A percentile compares a stretch with the other conserved stretches of the same genome.
Evolutionary conservation across 352 stramenopile species (phyloP).

Genomic region (Globisporangium ultimum): DNA sequence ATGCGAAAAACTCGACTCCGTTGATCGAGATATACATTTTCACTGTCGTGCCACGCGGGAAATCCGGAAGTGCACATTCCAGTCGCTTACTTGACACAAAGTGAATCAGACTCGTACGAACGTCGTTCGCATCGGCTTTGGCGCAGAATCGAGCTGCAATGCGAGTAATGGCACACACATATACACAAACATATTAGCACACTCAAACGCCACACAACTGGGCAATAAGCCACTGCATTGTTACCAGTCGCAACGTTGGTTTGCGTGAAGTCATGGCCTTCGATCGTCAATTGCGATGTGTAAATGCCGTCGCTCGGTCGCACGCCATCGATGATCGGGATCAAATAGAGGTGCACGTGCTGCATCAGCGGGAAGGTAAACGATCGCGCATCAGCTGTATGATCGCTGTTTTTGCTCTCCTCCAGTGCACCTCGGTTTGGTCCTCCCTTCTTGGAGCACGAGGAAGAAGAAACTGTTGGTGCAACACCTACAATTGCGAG

Average conservation of each 20-base stretch:
- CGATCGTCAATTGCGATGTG: conserved; percentile 51
- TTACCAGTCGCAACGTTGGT: conserved; percentile 49
- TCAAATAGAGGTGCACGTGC: conserved; percentile 44
- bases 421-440: no score
- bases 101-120: conserved; percentile 28
- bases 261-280: conserved; percentile 50
- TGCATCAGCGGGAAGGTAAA: conserved; percentile 21
- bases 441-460: no score
- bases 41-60: conserved; percentile 45
- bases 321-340: conserved; percentile 38
- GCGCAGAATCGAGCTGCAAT: conserved; percentile 39
- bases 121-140: conserved; percentile 24
- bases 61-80: conserved; percentile 60
- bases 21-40: conserved; percentile 58
- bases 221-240: no score
- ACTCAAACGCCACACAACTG: no score
- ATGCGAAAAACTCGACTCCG: conserved; percentile 57
- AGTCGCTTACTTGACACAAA: conserved; percentile 45
- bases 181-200: background rate
- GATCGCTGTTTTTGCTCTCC: background rate
- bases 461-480: no score
- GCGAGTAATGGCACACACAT: background rate
- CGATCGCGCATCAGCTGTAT: background rate
- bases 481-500: background rate
- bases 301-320: conserved; percentile 55